These are phyloP conservation scores for Trichoderma guizhouense DNA, from an alignment of 2,329 filamentous ascomycete species.

Conservation along the genomic window DNA sequence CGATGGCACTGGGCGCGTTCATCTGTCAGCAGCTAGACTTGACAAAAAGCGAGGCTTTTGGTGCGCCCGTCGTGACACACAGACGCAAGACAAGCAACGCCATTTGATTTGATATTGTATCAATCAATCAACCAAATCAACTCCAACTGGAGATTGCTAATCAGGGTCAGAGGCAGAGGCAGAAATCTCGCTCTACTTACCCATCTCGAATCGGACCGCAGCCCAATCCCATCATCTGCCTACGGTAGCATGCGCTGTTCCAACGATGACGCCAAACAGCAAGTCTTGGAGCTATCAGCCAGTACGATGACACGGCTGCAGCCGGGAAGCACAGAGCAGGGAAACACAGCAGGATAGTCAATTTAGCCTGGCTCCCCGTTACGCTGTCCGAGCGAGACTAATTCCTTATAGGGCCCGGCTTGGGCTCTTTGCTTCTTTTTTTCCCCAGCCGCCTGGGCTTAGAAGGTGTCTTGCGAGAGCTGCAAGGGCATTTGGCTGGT, in stretches of 20 bases:
- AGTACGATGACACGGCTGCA: slow-evolving; percentile 16
- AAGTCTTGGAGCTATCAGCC: slow-evolving; percentile 7
- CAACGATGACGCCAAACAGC: not conserved
- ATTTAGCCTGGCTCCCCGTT: slow-evolving; percentile 12
- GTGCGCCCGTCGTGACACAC: not conserved
- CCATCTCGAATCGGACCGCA: slow-evolving; percentile 27
- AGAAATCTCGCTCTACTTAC: slow-evolving; percentile 21
- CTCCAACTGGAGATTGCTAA: not conserved
- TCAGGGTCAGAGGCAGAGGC: not conserved
- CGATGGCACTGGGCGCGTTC: slow-evolving; percentile 48
- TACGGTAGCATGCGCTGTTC: slow-evolving; percentile 21
- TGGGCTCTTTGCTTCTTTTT: not conserved
- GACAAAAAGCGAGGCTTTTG: not conserved
- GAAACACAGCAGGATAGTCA: slow-evolving; percentile 14
- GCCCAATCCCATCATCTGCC: slow-evolving; percentile 24
- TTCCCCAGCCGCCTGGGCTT: slow-evolving; percentile 15
- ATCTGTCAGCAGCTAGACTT: slow-evolving; percentile 19
- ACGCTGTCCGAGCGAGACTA: slow-evolving; percentile 8
- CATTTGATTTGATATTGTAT: not conserved
- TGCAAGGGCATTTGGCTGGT: slow-evolving; percentile 14
- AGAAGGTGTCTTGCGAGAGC: slow-evolving; percentile 9
- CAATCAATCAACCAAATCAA: not conserved
- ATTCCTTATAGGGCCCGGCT: slow-evolving; percentile 16
- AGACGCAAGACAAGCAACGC: not conserved
- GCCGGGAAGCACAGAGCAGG: slow-evolving; percentile 13